These are phyloP conservation scores for Emmonsiellopsis sp. DNA, from an alignment of 2,329 filamentous ascomycete genomes.

Conservation along the genomic window DNA sequence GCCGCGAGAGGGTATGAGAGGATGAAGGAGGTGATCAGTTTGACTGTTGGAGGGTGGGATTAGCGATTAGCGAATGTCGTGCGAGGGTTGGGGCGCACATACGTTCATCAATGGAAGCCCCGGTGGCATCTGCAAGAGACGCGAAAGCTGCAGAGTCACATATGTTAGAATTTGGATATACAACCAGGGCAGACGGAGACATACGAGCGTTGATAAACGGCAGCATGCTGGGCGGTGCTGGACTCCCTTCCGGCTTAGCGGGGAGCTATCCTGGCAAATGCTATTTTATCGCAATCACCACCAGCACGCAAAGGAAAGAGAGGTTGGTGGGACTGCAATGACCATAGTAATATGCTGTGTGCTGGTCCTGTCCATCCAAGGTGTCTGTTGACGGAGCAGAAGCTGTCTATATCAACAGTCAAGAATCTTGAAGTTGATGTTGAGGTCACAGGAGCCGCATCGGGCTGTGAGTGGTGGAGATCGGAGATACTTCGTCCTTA, in stretches of 20 bases:
- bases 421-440: too few relatives aligned
- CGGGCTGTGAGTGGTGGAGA: too few relatives aligned
- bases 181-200: background rate
- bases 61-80: slow-evolving; percentile 9
- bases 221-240: background rate
- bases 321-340: background rate
- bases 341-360: background rate
- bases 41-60: slow-evolving; percentile 52
- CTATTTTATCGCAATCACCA: background rate
- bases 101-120: slow-evolving; percentile 59
- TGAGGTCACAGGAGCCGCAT: too few relatives aligned
- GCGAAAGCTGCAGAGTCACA: slow-evolving; percentile 45
- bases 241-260: background rate
- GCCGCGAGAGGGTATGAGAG: slow-evolving; percentile 87
- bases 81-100: slow-evolving; percentile 12
- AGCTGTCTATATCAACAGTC: too few relatives aligned
- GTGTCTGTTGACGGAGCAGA: background rate
- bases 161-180: background rate
- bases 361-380: background rate
- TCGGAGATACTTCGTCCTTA: too few relatives aligned
- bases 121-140: slow-evolving; percentile 48
- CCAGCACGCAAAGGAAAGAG: background rate
- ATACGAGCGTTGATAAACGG: slow-evolving; percentile 1
- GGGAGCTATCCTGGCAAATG: background rate
- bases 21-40: slow-evolving; percentile 83